Base-by-base conservation (phyloP, 441 rosid genomes). In the Daphne laureola region DNA sequence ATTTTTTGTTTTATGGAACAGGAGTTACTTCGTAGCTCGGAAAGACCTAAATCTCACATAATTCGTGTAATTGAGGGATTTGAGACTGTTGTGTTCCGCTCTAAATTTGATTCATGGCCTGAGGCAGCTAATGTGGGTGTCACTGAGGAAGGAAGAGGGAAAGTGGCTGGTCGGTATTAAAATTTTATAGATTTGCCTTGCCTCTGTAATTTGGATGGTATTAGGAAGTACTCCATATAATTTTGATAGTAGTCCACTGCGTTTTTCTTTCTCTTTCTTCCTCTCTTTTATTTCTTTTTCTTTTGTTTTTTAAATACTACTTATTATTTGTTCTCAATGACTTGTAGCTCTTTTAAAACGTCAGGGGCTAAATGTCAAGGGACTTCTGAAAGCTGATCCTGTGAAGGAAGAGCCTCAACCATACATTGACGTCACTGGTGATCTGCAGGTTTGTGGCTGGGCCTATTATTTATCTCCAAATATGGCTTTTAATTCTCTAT, bases 131-230 rank as follows among this genome's bases (percentile, higher is more conserved):
- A 69, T 43, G 80, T 69, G 55, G 70, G 88, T 17, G 90, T 83
- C 46, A 72, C 97, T 25, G 92, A 84, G 69, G 92, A 87, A 67
- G 97, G 98, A 65, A 76, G 97, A 74, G 91, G 97, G 75, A 89
- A 89, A 80, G 96, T 93, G 61, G 98, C 98, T 68, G 97, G 98
- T 92, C 41, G 54, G 73, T 71, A 52, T 54, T 49, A 40, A 58
- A 46, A 49, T 55, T 12, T 65, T 57, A 54, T 31, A 12, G 53
- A 46, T 18, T 63, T 27, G 49, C 59, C 14, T 43, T 15, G 23
- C 43, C 16, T 17, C 26, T 61, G 35, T 47, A 23, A 42, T 35
- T 46, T 16, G 21, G 36, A 12, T 35, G 53, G 35, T 66, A 31
- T 7, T 31, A 9, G 38, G 38, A 31, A 31, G 8, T 7, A n/a